phyloP scores from a whole-genome alignment of 305 asterid genomes.

The Rubia balearica region DNA sequence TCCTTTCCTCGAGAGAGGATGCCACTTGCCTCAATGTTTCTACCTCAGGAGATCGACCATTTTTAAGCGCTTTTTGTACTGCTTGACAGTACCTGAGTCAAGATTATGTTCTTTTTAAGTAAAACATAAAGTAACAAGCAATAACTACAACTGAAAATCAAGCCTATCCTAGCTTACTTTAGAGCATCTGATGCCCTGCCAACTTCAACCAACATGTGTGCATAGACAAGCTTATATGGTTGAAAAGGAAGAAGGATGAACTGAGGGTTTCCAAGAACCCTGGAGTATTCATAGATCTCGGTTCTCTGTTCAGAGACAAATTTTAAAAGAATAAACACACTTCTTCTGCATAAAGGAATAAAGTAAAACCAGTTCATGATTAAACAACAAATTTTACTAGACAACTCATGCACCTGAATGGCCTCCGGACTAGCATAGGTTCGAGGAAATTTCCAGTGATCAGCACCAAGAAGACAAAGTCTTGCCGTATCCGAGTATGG shows the following conservation, averaged over 20 bases:
- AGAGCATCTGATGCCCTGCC: slow-evolving; percentile 86
- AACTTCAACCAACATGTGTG: slow-evolving; percentile 94
- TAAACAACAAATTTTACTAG: slow-evolving; percentile 7
- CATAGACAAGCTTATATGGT: slow-evolving; percentile 90
- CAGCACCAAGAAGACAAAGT: slow-evolving; percentile 92
- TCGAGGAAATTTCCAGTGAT: slow-evolving; percentile 88
- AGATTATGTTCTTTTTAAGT: slow-evolving; percentile 17
- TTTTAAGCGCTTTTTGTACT: slow-evolving; percentile 61
- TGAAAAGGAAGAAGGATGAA: slow-evolving; percentile 81
- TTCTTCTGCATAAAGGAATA: not conserved
- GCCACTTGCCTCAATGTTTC: slow-evolving; percentile 55
- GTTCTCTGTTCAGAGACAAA: slow-evolving; percentile 60
- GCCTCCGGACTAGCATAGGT: slow-evolving; percentile 93
- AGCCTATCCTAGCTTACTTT: slow-evolving; percentile 40
- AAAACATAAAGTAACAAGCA: slow-evolving; percentile 6
- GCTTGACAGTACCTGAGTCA: slow-evolving; percentile 70
- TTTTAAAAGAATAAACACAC: slow-evolving; percentile 7
- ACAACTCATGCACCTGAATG: slow-evolving; percentile 65
- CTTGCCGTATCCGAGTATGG: slow-evolving; percentile 85
- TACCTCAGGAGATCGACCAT: slow-evolving; percentile 63
- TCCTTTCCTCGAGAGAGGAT: slow-evolving; percentile 75
- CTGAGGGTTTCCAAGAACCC: slow-evolving; percentile 87
- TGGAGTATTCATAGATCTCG: slow-evolving; percentile 80
- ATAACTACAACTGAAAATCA: not conserved
- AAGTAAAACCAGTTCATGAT: not conserved